Conservation (phyloP, 2,329 filamentous ascomycete genomes). For the Phymatotrichopsis omnivora region DNA sequence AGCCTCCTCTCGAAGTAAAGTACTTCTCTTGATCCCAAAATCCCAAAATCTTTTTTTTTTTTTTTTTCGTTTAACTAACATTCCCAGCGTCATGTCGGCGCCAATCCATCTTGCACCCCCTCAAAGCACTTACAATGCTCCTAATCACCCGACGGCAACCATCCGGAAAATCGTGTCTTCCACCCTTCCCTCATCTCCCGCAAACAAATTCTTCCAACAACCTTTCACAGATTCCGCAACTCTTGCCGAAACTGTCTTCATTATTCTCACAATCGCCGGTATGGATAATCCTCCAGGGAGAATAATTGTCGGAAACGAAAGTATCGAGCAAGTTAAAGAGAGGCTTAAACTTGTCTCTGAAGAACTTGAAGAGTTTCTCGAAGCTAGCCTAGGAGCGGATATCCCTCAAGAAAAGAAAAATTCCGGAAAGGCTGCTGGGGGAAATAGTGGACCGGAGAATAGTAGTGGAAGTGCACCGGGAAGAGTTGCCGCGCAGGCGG, state of each 20-base stretch:
- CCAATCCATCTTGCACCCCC: slow-evolving; percentile 14
- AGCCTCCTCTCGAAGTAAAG: slow-evolving; percentile 46
- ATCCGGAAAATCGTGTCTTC: slow-evolving; percentile 5
- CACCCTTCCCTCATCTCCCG: slow-evolving; percentile 7
- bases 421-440: no score
- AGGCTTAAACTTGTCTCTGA: slow-evolving; percentile 94
- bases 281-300: slow-evolving; percentile 91
- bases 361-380: slow-evolving; percentile 91
- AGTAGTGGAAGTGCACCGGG: no score
- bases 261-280: slow-evolving; percentile 81
- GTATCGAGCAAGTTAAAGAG: slow-evolving; percentile 78
- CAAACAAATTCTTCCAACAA: slow-evolving; percentile 18
- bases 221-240: slow-evolving; percentile 26
- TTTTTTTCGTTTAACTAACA: slow-evolving; percentile 1
- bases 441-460: no score
- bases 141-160: slow-evolving; percentile 11
- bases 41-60: no score
- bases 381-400: slow-evolving; percentile 77
- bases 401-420: slow-evolving; percentile 43
- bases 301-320: slow-evolving; percentile 88
- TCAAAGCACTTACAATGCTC: slow-evolving; percentile 11
- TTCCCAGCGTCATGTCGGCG: slow-evolving; percentile 14
- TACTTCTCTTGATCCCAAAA: slow-evolving; percentile 22
- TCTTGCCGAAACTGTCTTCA: slow-evolving; percentile 75
- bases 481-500: no score